Percentiles rank a stretch among this genome's conserved stretches.
phyloP scores from a whole-genome alignment of 768 basidiomycete species.

The Agaricus blazei region DNA sequence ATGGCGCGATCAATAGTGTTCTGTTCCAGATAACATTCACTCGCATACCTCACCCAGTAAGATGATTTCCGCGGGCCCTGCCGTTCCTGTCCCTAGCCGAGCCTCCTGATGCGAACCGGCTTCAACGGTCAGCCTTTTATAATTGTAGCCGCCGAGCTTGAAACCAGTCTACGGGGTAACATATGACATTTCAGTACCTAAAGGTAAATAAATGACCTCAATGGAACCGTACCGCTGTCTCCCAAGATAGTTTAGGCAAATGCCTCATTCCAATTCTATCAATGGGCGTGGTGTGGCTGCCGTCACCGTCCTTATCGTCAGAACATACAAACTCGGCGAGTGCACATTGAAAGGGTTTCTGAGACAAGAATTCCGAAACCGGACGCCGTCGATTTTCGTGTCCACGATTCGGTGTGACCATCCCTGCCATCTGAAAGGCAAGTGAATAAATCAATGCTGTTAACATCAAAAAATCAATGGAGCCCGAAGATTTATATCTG shows the following conservation, averaged over 20 bases:
- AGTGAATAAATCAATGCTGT: neutral
- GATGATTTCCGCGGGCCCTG: constrained; percentile 25
- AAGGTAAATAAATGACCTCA: neutral
- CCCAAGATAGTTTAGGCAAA: neutral
- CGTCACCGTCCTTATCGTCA: constrained; percentile 2
- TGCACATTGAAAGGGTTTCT: constrained; percentile 19
- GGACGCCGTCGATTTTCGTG: constrained; percentile 1
- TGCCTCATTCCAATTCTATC: neutral
- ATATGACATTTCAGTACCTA: neutral
- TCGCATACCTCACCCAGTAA: constrained; percentile 38
- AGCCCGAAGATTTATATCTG: constrained; percentile 10
- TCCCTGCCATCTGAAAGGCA: constrained; percentile 3
- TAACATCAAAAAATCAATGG: neutral
- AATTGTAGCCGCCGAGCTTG: constrained; percentile 13
- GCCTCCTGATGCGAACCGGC: neutral
- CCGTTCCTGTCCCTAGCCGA: constrained; percentile 3
- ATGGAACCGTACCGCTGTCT: neutral
- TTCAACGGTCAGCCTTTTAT: constrained; percentile 7
- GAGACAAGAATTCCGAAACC: constrained; percentile 10
- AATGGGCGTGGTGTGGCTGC: constrained; percentile 5
- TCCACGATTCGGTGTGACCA: neutral
- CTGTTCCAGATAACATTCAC: neutral
- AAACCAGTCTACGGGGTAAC: neutral
- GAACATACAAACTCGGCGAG: constrained; percentile 19
- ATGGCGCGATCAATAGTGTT: constrained; percentile 11